Percentiles rank a stretch among this genome's conserved stretches.
Evolutionary conservation across 768 basidiomycete genomes (phyloP).

Genomic region (Mycena leptocephala): DNA sequence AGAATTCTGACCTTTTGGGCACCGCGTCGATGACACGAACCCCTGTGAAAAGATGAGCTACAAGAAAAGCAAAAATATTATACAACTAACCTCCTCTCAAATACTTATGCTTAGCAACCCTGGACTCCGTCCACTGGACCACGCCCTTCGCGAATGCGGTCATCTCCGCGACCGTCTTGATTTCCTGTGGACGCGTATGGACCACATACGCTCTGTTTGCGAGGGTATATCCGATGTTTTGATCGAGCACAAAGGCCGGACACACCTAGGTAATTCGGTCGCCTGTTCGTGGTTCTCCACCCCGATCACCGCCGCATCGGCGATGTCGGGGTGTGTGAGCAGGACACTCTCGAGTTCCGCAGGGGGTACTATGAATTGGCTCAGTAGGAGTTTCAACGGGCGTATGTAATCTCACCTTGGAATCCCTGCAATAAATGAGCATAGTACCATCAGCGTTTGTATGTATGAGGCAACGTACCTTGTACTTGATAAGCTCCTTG

Average conservation of each 20-base stretch:
- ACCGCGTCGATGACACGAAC: background rate
- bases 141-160: background rate
- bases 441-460: too few species aligned
- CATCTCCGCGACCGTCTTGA: background rate
- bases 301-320: conserved; percentile 88
- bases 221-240: too few species aligned
- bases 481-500: conserved; percentile 87
- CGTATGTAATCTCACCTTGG: too few species aligned
- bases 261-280: conserved; percentile 54
- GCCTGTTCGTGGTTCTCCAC: conserved; percentile 75
- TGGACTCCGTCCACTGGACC: conserved; percentile 7
- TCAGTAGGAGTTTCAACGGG: too few species aligned
- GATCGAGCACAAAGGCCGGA: background rate
- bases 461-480: too few species aligned
- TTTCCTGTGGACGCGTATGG: background rate
- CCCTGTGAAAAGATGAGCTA: background rate
- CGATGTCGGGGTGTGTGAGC: conserved; percentile 81
- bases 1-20: conserved; percentile 4
- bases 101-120: conserved; percentile 19
- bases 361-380: conserved; percentile 78
- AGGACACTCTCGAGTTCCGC: conserved; percentile 89
- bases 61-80: background rate
- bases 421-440: too few species aligned
- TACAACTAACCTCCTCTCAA: conserved; percentile 18
- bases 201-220: conserved; percentile 23